A percentile compares a stretch with the other conserved stretches of the same genome.
Evolutionary conservation across 2,329 filamentous ascomycete genomes (phyloP).

Genomic region (Exophiala phaeomuriformis): DNA sequence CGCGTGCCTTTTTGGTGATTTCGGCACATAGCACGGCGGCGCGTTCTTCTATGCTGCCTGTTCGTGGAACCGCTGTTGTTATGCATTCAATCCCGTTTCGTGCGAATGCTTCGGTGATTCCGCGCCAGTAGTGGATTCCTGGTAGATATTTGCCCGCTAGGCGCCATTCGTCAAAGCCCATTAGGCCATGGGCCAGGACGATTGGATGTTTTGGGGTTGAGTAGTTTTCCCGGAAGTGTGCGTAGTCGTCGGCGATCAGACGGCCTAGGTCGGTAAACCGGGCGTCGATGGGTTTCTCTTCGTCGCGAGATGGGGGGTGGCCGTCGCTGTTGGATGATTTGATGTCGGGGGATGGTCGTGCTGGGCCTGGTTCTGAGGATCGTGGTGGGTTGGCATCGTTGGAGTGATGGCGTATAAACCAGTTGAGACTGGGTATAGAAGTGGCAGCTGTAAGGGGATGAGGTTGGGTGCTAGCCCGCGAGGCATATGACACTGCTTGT

Average conservation of each 20-base stretch:
- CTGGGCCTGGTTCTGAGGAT: background rate
- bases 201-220: conserved; percentile 52
- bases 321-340: background rate
- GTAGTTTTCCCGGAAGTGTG: conserved; percentile 52
- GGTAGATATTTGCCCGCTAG: conserved; percentile 49
- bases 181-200: conserved; percentile 57
- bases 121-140: conserved; percentile 57
- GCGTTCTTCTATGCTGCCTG: conserved; percentile 52
- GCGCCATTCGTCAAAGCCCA: conserved; percentile 58
- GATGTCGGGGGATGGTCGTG: background rate
- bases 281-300: conserved; percentile 13
- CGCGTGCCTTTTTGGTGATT: conserved; percentile 48
- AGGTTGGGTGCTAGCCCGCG: no score
- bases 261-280: conserved; percentile 39
- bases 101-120: conserved; percentile 52
- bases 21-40: conserved; percentile 47
- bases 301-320: conserved; percentile 3
- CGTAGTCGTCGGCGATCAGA: conserved; percentile 55
- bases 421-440: no score
- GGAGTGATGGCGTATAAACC: background rate
- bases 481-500: no score
- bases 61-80: conserved; percentile 53
- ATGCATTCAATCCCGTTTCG: conserved; percentile 55
- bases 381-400: background rate
- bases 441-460: no score